Percentiles rank a stretch among this genome's conserved stretches.
Evolutionary conservation across 805 yeast genomes (phyloP).

Genomic region (Millerago galiae): DNA sequence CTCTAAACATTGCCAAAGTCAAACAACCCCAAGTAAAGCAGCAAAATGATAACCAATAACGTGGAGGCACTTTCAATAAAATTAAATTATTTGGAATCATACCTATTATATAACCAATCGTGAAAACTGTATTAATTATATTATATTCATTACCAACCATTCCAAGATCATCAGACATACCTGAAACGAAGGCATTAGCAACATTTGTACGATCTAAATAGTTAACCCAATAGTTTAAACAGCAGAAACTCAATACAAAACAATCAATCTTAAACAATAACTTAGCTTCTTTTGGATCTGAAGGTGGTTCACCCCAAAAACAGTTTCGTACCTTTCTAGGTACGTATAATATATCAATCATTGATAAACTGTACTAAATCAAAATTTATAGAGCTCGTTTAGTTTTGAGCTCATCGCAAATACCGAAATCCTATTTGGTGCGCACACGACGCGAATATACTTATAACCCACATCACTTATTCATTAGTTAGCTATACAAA

Average conservation of each 20-base stretch:
- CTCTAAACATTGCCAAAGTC: constrained; percentile 46
- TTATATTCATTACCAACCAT: constrained; percentile 45
- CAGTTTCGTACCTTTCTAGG: constrained; percentile 15
- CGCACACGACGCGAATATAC: not conserved
- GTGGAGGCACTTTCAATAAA: constrained; percentile 45
- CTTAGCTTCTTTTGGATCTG: constrained; percentile 15
- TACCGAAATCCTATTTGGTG: not conserved
- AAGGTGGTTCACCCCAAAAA: constrained; percentile 23
- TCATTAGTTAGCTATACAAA: not conserved
- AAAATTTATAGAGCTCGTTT: not conserved
- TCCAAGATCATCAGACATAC: constrained; percentile 52
- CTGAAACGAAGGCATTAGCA: constrained; percentile 58
- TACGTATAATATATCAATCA: constrained; percentile 6
- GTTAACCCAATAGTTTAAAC: constrained; percentile 31
- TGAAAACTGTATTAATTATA: constrained; percentile 48
- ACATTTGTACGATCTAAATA: constrained; percentile 54
- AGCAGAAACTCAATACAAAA: constrained; percentile 20
- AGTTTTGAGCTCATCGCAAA: not conserved
- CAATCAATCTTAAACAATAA: constrained; percentile 22
- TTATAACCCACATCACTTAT: not conserved
- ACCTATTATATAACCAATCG: constrained; percentile 54
- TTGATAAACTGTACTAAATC: not conserved
- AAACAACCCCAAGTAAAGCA: constrained; percentile 51
- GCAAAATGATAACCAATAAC: constrained; percentile 49
- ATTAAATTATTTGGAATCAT: constrained; percentile 57